Percentiles rank a stretch among this genome's conserved stretches.
Evolutionary conservation across 2,329 filamentous ascomycete species (phyloP).

Genomic region (Paecilomyces niveus): DNA sequence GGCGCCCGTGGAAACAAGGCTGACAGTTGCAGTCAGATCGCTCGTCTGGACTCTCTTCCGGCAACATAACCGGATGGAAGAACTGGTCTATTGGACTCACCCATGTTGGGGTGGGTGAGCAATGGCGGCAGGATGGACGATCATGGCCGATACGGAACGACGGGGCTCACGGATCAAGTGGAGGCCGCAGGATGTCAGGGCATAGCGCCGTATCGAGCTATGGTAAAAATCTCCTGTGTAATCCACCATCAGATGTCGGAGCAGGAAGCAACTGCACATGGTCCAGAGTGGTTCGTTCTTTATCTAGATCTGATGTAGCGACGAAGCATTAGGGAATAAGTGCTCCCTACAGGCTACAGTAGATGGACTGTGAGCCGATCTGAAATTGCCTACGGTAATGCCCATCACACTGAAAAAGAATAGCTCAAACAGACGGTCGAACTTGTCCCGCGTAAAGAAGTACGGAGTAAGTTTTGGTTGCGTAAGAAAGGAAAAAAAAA

Average conservation of each 20-base stretch:
- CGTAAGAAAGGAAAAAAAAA: not conserved
- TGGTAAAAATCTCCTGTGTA: constrained; percentile 1
- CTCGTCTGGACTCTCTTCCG: constrained; percentile 10
- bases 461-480: not conserved
- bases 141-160: constrained; percentile 7
- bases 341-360: not conserved
- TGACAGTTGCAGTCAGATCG: constrained; percentile 20
- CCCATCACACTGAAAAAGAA: not conserved
- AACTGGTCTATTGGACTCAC: not conserved
- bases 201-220: constrained; percentile 1
- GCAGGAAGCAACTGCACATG: not conserved
- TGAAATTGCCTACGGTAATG: not conserved
- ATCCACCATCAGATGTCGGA: not conserved
- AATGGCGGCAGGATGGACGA: constrained; percentile 1
- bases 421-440: not conserved
- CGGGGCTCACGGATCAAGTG: constrained; percentile 9
- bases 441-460: not conserved
- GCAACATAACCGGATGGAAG: constrained; percentile 16
- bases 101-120: not conserved
- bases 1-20: constrained; percentile 17
- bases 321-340: not conserved
- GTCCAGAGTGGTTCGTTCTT: not conserved
- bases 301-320: not conserved
- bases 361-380: not conserved
- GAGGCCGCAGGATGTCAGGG: constrained; percentile 9